Base-by-base conservation (phyloP, 352 stramenopile genomes). In the Albugo candida region DNA sequence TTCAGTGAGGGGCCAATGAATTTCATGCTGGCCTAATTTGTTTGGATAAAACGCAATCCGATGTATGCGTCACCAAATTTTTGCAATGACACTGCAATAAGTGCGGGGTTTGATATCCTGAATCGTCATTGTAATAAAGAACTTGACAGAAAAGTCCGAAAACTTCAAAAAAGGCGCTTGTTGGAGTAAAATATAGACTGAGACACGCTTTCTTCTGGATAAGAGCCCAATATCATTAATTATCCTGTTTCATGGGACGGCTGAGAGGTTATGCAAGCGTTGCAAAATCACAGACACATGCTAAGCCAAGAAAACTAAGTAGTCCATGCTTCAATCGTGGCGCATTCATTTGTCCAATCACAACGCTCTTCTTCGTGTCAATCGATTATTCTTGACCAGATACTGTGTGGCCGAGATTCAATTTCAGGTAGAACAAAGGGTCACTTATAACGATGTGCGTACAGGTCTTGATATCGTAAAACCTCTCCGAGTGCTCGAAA, bases 81-180 rank as follows among this genome's bases (percentile, higher is more conserved):
- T n/a, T 14, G 52, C 13, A 34, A 55, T 35, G 49, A 45, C 1
- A 48, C 19, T n/a, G 27, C 52, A 41, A 47, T 45, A 16, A 53
- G n/a, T n/a, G n/a, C n/a, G n/a, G n/a, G n/a, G n/a, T 17, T 21
- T 45, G 53, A 37, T 57, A 47, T n/a, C 2, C 35, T 13, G 46
- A 64, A 1, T 54, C 52, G 27, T 69, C 63, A 0, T 67, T 2
- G 55, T 67, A 0, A 67, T 45, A 12, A 67, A 42, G 18, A 67
- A 72, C 10, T 1, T 45, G 19, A 41, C 21, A 1, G 41, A 45
- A 27, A 59, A 53, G 20, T 64, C 53, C 2, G 57, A 51, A 3
- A 62, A 49, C 51, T 41, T 6, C 65, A 48, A 2, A 13, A 70
- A 47, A 6, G 51, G 52, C 1, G 52, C 40, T 20, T 57, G 10